Percentiles rank a stretch among this genome's conserved stretches.
Conservation (phyloP, 1,284 basidiomycete species). For the Rhodotorula sp. region DNA sequence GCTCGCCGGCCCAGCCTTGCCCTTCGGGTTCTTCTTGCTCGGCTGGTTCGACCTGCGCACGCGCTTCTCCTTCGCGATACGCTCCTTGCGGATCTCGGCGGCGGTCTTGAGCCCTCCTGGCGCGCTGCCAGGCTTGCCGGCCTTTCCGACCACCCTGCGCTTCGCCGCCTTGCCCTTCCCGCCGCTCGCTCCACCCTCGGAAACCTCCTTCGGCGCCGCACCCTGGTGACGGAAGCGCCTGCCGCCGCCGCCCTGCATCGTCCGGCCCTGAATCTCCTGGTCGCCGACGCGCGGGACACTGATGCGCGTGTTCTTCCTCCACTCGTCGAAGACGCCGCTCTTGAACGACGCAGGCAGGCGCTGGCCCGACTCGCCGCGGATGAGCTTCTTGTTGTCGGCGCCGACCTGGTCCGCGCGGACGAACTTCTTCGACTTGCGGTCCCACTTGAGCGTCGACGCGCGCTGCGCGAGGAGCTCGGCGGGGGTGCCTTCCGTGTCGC, state of each 20-base stretch:
- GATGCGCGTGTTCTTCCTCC: slow-evolving; percentile 74
- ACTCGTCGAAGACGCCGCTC: slow-evolving; percentile 90
- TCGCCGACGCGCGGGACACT: slow-evolving; percentile 79
- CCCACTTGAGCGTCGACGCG: slow-evolving; percentile 73
- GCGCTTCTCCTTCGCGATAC: slow-evolving; percentile 54
- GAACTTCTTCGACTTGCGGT: slow-evolving; percentile 95
- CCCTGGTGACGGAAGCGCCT: slow-evolving; percentile 41
- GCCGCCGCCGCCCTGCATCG: slow-evolving; percentile 23
- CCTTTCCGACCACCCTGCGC: slow-evolving; percentile 35
- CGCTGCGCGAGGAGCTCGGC: slow-evolving; percentile 62
- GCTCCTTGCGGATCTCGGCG: slow-evolving; percentile 75
- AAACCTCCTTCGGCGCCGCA: slow-evolving; percentile 25
- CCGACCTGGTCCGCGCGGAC: slow-evolving; percentile 78
- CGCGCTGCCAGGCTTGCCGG: slow-evolving; percentile 45
- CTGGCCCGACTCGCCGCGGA: slow-evolving; percentile 87
- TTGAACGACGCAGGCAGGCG: slow-evolving; percentile 91
- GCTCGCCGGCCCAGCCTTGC: slow-evolving; percentile 4
- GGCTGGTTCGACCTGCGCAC: slow-evolving; percentile 40
- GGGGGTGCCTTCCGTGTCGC: slow-evolving; percentile 60
- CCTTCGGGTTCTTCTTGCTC: slow-evolving; percentile 35
- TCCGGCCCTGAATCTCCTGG: slow-evolving; percentile 53
- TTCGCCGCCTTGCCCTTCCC: slow-evolving; percentile 32
- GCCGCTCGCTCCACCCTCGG: slow-evolving; percentile 18
- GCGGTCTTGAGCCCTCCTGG: slow-evolving; percentile 58
- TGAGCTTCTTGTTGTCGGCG: slow-evolving; percentile 90